These are phyloP conservation scores for Phytopythium montanum DNA, from an alignment of 352 stramenopile genomes.

Conservation along the genomic window DNA sequence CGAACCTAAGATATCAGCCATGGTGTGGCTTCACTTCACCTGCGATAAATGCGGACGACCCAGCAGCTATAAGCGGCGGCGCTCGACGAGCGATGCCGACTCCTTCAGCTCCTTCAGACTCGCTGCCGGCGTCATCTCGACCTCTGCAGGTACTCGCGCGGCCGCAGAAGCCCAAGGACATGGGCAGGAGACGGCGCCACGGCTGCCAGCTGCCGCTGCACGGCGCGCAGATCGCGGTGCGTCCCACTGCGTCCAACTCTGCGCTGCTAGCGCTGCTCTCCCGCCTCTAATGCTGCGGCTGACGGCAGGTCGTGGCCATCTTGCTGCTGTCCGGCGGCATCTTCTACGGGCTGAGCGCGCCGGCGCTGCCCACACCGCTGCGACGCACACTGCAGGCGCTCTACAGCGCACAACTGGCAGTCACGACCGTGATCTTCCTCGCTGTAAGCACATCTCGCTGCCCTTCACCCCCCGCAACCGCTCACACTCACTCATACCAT, in stretches of 20 bases:
- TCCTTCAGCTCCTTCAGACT: no score
- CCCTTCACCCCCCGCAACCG: not conserved
- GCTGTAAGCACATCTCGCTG: slow-evolving; percentile 10
- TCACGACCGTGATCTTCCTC: slow-evolving; percentile 28
- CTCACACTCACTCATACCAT: not conserved
- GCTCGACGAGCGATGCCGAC: not conserved
- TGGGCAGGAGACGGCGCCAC: slow-evolving; percentile 24
- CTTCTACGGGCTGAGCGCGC: slow-evolving; percentile 44
- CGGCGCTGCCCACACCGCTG: slow-evolving; percentile 37
- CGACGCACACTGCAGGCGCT: slow-evolving; percentile 31
- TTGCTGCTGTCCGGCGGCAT: slow-evolving; percentile 29
- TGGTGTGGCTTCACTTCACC: no score
- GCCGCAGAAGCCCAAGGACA: not conserved
- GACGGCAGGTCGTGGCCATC: slow-evolving; percentile 31
- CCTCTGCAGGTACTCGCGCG: not conserved
- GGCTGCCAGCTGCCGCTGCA: slow-evolving; percentile 45
- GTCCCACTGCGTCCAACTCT: not conserved
- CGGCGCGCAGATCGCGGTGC: slow-evolving; percentile 31
- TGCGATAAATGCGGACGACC: no score
- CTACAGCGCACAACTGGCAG: slow-evolving; percentile 37
- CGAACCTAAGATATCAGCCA: no score
- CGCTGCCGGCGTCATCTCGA: no score
- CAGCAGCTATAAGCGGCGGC: not conserved
- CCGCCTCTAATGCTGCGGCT: not conserved
- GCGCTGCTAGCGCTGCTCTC: not conserved